Evolutionary conservation across 192 early-diverging fungal genomes (phyloP).

Genomic region (Dissophora globulifera): DNA sequence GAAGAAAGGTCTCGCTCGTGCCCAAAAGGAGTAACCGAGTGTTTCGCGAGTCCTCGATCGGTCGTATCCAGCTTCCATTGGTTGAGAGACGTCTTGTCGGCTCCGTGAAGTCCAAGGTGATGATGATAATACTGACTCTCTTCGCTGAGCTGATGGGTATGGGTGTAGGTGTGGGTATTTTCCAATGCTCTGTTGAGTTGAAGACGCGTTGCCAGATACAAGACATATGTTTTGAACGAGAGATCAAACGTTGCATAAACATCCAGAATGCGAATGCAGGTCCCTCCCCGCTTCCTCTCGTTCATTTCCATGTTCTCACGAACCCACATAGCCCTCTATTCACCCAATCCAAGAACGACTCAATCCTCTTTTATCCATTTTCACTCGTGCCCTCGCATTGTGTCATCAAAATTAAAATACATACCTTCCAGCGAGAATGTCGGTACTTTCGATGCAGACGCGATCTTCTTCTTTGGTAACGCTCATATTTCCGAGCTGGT

Average conservation of each 20-base stretch:
- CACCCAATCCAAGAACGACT: background rate
- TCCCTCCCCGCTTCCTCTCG: background rate
- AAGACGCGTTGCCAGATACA: background rate
- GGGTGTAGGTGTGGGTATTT: background rate
- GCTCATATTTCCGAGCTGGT: slow-evolving; percentile 40
- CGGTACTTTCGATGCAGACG: slow-evolving; percentile 22
- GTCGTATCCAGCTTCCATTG: slow-evolving; percentile 8
- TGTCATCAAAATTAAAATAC: background rate
- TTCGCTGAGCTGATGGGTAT: background rate
- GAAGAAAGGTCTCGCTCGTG: background rate
- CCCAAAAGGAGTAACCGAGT: background rate
- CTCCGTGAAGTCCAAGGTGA: background rate
- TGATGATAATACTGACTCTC: background rate
- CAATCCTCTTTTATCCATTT: background rate
- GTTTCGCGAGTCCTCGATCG: background rate
- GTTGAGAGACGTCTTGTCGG: background rate
- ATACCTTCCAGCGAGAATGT: slow-evolving; percentile 40
- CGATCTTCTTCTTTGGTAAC: slow-evolving; percentile 31
- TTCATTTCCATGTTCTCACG: background rate
- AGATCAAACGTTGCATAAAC: slow-evolving; percentile 27
- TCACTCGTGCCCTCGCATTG: too few species aligned
- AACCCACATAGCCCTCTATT: too few species aligned
- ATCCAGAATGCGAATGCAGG: slow-evolving; percentile 3
- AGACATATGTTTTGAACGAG: slow-evolving; percentile 21
- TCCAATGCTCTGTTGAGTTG: slow-evolving; percentile 16